Conservation (phyloP, 331 rosid genomes). For the Rhamnella rubrinervis region DNA sequence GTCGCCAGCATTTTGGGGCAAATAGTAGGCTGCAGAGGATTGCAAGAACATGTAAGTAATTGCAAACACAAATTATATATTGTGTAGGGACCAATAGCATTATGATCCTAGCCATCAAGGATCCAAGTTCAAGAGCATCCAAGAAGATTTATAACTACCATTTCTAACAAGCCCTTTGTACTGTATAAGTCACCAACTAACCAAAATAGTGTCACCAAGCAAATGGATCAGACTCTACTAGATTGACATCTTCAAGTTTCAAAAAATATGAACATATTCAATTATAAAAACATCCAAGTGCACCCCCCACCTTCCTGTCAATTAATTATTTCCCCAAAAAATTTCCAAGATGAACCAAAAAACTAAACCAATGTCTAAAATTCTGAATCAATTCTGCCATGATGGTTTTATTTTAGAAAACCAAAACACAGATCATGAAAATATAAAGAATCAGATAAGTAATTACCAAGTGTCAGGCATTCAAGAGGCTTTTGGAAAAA, state of each 20-base stretch:
- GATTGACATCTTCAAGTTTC: too few relatives aligned
- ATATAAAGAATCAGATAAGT: conserved; percentile 17
- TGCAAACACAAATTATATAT: neutral
- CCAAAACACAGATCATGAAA: neutral
- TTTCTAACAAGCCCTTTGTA: too few relatives aligned
- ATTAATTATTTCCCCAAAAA: too few relatives aligned
- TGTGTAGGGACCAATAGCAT: conserved; percentile 1
- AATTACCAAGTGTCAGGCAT: conserved; percentile 74
- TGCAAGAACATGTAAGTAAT: conserved; percentile 8
- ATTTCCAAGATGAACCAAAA: too few relatives aligned
- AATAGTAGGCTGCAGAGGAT: conserved; percentile 70
- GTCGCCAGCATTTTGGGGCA: conserved; percentile 96
- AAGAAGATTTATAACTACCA: conserved; percentile 1
- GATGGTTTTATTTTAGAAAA: neutral
- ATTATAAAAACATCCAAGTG: too few relatives aligned
- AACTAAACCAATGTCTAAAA: neutral
- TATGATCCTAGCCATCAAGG: neutral
- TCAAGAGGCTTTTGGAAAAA: conserved; percentile 83
- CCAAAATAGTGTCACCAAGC: too few relatives aligned
- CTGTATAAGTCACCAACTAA: too few relatives aligned
- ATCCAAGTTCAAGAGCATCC: neutral
- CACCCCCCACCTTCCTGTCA: too few relatives aligned
- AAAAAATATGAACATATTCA: too few relatives aligned
- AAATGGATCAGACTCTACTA: too few relatives aligned
- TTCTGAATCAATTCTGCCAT: neutral